Evolutionary conservation across 345 rosid species (phyloP), one percentile per base, ranked within the genome.

Genomic region (Aquilaria yunnanensis): DNA sequence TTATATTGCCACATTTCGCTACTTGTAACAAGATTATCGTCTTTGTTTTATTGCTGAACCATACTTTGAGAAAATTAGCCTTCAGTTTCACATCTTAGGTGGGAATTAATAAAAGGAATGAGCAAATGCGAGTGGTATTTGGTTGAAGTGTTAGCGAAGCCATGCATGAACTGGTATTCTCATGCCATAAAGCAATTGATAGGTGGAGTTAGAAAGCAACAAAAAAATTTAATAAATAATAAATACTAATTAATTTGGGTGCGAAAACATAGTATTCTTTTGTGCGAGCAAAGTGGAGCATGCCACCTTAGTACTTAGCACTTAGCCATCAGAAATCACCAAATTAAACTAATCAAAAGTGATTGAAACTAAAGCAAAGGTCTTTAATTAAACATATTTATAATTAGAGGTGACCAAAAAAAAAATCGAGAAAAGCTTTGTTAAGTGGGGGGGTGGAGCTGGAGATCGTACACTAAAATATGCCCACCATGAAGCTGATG

Each of bases 281-380:
- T 77, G 79, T 41, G 67, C 43, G 67, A 14, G 64, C 65, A 76
- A 76, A 76, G 83, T 63, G 78, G 66, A 76, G 74, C 80, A 79
- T 73, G 78, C 70, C 74, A 67, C 80, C 76, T 65, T 60, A 68
- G 51, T 68, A 60, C 80, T 67, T 61, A 67, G 73, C 74, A 60
- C 80, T 67, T 61, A 67, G 73, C 74, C 70, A 64, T 71, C 51
- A 49, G 7, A 2, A 61, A 72, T 64, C 33, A 57, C 37, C 46
- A 61, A 30, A 59, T 46, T 54, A 13, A 41, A 57, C 12, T 9
- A 4, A 41, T 54, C 0, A 11, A 13, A 23, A 47, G 12, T 9
- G 32, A 67, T 54, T 47, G 43, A 37, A 37, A 37, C 43, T 37
- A 37, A 37, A 37, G 43, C 43, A 37, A 1, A 37, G 43, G 5